Evolutionary conservation across 1,284 basidiomycete genomes (phyloP), one percentile per base, ranked within the genome.

Genomic region (Takashimella tepidaria): DNA sequence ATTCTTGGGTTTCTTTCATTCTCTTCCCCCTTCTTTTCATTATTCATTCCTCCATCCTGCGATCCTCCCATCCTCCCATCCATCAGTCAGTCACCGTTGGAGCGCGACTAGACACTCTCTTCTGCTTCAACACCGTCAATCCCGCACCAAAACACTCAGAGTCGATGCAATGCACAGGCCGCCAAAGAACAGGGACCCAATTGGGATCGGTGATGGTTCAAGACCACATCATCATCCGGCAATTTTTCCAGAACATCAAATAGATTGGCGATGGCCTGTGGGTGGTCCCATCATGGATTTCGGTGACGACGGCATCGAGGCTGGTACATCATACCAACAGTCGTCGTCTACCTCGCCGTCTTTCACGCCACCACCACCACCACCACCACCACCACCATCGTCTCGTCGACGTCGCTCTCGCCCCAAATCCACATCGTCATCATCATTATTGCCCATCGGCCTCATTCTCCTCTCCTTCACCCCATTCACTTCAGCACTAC

Each of bases 211-310:
- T 8, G 31, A 37, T 37, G 31, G 31, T 8, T n/a, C n/a, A n/a
- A n/a, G n/a, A n/a, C n/a, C n/a, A n/a, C n/a, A n/a, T n/a, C n/a
- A n/a, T n/a, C n/a, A n/a, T n/a, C n/a, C n/a, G n/a, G n/a, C n/a
- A n/a, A n/a, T n/a, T n/a, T n/a, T n/a, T n/a, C n/a, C n/a, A n/a
- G n/a, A n/a, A n/a, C n/a, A n/a, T n/a, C n/a, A n/a, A n/a, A n/a
- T n/a, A n/a, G 16, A 16, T 37, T 60, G 58, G 58, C 58, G 58
- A 19, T 60, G 58, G 58, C 47, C 41, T 24, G 37, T 60, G 6
- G 58, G 58, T 13, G 58, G 58, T 2, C 58, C 58, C 51, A 60
- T 60, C 49, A 57, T 51, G 23, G 58, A 60, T 49, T 60, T 60
- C 44, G 53, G 55, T 16, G 56, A 60, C 11, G 53, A 60, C 22